A percentile compares a stretch with the other conserved stretches of the same genome.
phyloP scores from a whole-genome alignment of 176 grass and related monocot genomes.

The Lolium perenne region DNA sequence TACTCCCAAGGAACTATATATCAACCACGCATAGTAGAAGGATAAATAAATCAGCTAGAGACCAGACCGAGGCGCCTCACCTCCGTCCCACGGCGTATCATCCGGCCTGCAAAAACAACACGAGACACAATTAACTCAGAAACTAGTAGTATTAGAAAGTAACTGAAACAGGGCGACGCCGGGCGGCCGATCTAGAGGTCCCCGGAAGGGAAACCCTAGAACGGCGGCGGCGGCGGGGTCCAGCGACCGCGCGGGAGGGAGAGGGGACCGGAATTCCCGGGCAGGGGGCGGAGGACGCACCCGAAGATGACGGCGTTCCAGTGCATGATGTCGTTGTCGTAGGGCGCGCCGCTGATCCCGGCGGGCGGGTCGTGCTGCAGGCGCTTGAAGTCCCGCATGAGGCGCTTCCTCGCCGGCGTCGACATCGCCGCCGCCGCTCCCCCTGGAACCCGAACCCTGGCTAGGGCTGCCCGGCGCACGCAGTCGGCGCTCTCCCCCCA shows the following conservation, averaged over 20 bases:
- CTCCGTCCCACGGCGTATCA: constrained; percentile 98
- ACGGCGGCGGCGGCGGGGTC: not conserved
- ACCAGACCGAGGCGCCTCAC: constrained; percentile 51
- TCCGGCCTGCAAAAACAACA: constrained; percentile 73
- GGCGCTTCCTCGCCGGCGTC: constrained; percentile 96
- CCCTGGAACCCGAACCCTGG: constrained; percentile 34
- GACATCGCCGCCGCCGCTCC: constrained; percentile 61
- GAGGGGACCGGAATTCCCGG: not conserved
- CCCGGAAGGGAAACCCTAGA: constrained; percentile 23
- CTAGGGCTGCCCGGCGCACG: constrained; percentile 30
- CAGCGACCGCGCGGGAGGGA: no score
- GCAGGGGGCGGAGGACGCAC: constrained; percentile 38
- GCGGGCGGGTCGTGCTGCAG: constrained; percentile 97
- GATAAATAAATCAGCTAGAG: not conserved
- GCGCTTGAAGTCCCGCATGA: constrained; percentile 99
- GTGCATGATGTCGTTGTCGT: constrained; percentile 98
- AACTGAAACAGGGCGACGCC: not conserved
- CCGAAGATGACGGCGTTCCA: constrained; percentile 99
- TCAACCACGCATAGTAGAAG: not conserved
- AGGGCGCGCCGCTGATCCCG: constrained; percentile 91
- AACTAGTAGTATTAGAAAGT: not conserved
- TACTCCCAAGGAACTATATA: not conserved
- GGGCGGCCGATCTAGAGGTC: constrained; percentile 28
- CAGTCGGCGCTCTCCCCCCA: not conserved
- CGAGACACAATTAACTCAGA: not conserved